Evolutionary conservation across 257 asterid genomes (phyloP).

Genomic region (Henckelia pumila): DNA sequence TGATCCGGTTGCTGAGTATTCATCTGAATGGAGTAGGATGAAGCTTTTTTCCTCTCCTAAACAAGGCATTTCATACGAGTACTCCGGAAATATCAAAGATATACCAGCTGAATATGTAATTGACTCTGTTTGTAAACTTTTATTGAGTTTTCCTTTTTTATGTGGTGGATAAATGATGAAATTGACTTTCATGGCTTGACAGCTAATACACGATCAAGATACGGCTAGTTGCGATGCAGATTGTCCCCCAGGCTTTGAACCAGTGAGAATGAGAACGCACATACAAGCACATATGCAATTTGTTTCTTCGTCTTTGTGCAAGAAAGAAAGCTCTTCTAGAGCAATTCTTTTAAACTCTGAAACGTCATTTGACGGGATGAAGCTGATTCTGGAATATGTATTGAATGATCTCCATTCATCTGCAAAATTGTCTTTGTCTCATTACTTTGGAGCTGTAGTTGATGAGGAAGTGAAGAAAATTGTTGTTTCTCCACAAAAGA

Average conservation of each 20-base stretch:
- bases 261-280: constrained; percentile 33
- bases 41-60: constrained; percentile 58
- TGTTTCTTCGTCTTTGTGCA: constrained; percentile 30
- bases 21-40: constrained; percentile 77
- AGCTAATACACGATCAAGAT: constrained; percentile 47
- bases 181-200: constrained; percentile 35
- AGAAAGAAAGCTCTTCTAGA: constrained; percentile 31
- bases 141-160: constrained; percentile 22
- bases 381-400: constrained; percentile 50
- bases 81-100: constrained; percentile 31
- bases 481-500: constrained; percentile 34
- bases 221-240: constrained; percentile 48
- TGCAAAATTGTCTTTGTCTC: constrained; percentile 47
- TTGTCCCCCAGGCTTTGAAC: constrained; percentile 84
- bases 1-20: constrained; percentile 62
- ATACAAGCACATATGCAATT: constrained; percentile 28
- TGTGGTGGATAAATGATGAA: constrained; percentile 25
- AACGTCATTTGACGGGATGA: constrained; percentile 32
- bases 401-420: constrained; percentile 69
- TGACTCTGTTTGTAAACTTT: constrained; percentile 19
- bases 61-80: constrained; percentile 26
- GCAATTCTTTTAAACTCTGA: constrained; percentile 20
- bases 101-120: constrained; percentile 51
- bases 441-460: constrained; percentile 45
- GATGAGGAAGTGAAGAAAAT: constrained; percentile 61